Conservation (phyloP, 257 asterid species). For the Solanum dulcamara region DNA sequence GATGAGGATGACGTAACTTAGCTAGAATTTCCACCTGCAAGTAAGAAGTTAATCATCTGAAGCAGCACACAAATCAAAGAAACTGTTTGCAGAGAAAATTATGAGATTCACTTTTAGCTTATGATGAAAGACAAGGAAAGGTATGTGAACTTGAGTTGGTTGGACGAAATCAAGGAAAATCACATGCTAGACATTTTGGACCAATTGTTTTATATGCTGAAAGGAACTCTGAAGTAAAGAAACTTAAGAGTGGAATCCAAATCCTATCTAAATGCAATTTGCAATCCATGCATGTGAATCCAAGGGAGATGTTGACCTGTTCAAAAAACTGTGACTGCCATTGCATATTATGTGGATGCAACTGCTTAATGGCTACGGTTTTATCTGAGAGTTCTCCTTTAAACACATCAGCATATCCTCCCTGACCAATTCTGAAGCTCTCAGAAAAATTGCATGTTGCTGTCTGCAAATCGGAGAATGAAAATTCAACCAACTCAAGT, state of each 20-base stretch:
- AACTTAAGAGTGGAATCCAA: background rate
- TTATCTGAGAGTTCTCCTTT: conserved; percentile 58
- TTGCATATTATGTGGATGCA: conserved; percentile 36
- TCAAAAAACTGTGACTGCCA: conserved; percentile 41
- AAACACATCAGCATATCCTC: conserved; percentile 60
- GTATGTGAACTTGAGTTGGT: background rate
- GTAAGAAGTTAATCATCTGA: background rate
- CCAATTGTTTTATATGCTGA: background rate
- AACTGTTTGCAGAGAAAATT: background rate
- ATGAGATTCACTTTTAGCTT: background rate
- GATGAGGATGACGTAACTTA: conserved; percentile 46
- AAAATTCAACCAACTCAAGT: conserved; percentile 39
- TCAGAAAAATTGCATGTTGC: conserved; percentile 79
- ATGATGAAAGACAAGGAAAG: background rate
- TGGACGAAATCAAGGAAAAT: background rate
- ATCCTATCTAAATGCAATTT: background rate
- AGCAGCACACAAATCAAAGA: background rate
- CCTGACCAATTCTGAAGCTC: conserved; percentile 59
- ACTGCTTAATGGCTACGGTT: conserved; percentile 68
- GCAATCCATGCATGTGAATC: background rate
- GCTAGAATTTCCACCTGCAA: conserved; percentile 50
- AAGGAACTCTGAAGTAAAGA: background rate
- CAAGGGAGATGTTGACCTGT: conserved; percentile 25
- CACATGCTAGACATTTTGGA: background rate
- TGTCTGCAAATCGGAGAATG: conserved; percentile 44